Conservation (phyloP, 1,284 basidiomycete species). For the Flammula alnicola region DNA sequence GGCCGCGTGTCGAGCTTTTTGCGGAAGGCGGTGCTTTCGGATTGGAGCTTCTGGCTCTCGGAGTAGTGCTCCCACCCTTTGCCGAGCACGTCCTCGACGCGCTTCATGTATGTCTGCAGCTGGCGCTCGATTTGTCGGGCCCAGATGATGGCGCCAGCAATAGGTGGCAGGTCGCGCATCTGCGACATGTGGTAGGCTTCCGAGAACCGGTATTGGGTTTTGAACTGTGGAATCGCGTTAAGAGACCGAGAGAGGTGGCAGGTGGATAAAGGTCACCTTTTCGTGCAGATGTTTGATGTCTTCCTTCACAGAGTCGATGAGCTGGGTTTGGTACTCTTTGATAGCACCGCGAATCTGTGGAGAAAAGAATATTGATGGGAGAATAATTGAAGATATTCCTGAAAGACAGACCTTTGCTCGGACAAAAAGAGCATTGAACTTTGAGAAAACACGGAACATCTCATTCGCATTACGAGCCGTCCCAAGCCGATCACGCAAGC, state of each 20-base stretch:
- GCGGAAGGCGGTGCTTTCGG: constrained; percentile 90
- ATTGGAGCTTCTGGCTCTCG: constrained; percentile 97
- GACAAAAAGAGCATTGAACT: constrained; percentile 98
- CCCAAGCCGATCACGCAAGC: constrained; percentile 90
- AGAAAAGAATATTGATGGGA: not conserved
- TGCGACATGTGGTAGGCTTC: constrained; percentile 98
- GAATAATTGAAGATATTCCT: not conserved
- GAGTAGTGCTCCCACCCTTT: constrained; percentile 99
- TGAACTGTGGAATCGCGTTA: constrained; percentile 59
- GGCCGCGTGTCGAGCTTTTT: constrained; percentile 95
- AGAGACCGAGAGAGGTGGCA: constrained; percentile 13
- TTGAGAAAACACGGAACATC: constrained; percentile 99
- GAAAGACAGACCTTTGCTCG: constrained; percentile 86
- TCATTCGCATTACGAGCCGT: constrained; percentile 97
- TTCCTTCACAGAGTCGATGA: constrained; percentile 97
- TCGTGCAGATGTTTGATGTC: constrained; percentile 96
- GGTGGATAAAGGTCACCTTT: constrained; percentile 60
- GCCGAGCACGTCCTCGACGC: constrained; percentile 98
- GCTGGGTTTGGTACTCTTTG: constrained; percentile 97
- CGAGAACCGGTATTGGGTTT: constrained; percentile 92
- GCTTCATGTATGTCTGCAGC: constrained; percentile 96
- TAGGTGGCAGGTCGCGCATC: constrained; percentile 96
- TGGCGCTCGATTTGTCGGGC: constrained; percentile 98
- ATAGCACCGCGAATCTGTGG: constrained; percentile 91
- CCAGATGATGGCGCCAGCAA: constrained; percentile 98